Conservation (phyloP, 164 flowering plant genomes). For the Tinospora cordifolia region DNA sequence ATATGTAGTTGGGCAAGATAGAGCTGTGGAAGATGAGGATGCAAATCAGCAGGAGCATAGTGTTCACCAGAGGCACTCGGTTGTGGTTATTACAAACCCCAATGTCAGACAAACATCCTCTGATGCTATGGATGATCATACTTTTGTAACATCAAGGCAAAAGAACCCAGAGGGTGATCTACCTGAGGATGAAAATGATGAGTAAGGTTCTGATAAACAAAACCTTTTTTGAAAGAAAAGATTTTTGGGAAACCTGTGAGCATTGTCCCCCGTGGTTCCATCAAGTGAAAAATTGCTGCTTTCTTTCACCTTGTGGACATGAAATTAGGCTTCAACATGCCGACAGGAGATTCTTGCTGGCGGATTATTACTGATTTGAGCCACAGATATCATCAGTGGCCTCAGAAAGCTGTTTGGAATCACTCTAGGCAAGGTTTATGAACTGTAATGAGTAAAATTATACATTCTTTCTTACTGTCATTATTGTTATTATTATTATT, state of each 20-base stretch:
- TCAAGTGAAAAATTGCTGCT: not conserved
- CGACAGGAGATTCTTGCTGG: not conserved
- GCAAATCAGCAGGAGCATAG: slow-evolving; percentile 14
- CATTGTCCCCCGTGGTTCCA: not conserved
- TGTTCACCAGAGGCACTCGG: slow-evolving; percentile 23
- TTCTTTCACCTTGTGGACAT: not conserved
- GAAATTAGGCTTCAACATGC: not conserved
- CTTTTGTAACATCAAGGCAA: slow-evolving; percentile 10
- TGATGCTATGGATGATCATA: slow-evolving; percentile 10
- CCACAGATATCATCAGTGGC: too few species aligned
- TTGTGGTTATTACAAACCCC: slow-evolving; percentile 11
- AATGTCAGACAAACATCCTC: slow-evolving; percentile 11
- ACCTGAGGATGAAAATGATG: not conserved
- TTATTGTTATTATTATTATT: too few species aligned
- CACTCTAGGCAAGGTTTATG: too few species aligned
- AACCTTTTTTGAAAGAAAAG: not conserved
- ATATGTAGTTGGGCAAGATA: slow-evolving; percentile 28
- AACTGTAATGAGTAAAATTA: too few species aligned
- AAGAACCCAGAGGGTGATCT: slow-evolving; percentile 11
- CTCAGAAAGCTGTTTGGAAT: too few species aligned
- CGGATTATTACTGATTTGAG: too few species aligned
- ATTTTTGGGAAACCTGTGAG: not conserved
- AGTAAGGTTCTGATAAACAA: not conserved
- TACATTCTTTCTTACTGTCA: too few species aligned
- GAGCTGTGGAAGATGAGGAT: slow-evolving; percentile 20